A percentile compares a stretch with the other conserved stretches of the same genome.
Evolutionary conservation across 2,329 filamentous ascomycete species (phyloP).

Genomic region (Neopestalotiopsis rosae): DNA sequence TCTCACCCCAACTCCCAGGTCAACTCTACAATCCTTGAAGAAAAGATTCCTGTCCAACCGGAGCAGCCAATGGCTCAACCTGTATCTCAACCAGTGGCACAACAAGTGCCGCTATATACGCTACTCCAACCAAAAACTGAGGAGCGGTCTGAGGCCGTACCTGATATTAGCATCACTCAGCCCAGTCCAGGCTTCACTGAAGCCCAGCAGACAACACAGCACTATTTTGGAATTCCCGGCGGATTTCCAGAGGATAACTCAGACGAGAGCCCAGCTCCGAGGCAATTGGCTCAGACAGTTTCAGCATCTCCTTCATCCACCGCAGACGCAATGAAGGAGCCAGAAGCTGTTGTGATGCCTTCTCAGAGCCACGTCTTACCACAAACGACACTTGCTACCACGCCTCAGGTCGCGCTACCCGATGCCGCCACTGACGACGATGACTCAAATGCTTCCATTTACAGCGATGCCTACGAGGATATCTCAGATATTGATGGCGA

Average conservation of each 20-base stretch:
- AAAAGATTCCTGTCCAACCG: conserved; percentile 21
- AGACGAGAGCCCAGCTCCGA: conserved; percentile 16
- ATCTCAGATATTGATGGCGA: conserved; percentile 62
- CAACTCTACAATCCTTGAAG: conserved; percentile 22
- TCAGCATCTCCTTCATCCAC: neutral
- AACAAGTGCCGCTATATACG: conserved; percentile 7
- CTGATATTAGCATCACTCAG: conserved; percentile 49
- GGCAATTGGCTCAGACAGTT: neutral
- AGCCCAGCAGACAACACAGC: conserved; percentile 3
- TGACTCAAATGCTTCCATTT: conserved; percentile 55
- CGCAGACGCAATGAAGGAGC: conserved; percentile 29
- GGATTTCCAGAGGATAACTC: conserved; percentile 57
- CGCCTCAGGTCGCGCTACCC: conserved; percentile 27
- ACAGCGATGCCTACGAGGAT: conserved; percentile 80
- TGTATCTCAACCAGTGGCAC: neutral
- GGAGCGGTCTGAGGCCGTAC: conserved; percentile 34
- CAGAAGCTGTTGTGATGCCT: conserved; percentile 26
- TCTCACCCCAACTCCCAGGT: conserved; percentile 23
- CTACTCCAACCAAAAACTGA: neutral
- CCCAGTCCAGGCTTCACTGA: conserved; percentile 45
- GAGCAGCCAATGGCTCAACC: conserved; percentile 2
- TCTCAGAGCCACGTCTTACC: conserved; percentile 26
- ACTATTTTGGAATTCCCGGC: conserved; percentile 60
- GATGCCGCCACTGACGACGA: conserved; percentile 42
- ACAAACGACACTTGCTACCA: conserved; percentile 38